These are phyloP conservation scores for Yamadazyma trypodendri DNA, from an alignment of 1,139 yeast genomes.

Conservation along the genomic window DNA sequence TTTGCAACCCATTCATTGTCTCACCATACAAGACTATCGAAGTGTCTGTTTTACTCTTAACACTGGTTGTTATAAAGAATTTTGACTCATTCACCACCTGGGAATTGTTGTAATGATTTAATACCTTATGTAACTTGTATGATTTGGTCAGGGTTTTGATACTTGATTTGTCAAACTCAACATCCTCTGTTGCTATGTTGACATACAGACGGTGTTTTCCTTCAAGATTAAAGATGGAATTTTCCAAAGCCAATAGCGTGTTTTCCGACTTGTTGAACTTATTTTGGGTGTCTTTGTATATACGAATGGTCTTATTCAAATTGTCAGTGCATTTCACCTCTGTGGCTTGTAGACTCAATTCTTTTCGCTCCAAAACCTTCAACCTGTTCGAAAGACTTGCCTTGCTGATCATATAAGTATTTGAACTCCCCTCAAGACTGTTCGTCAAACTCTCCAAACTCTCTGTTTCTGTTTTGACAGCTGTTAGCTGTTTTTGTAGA, in stretches of 20 bases:
- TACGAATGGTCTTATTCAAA: slow-evolving; percentile 7
- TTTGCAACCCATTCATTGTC: slow-evolving; percentile 4
- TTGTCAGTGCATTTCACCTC: slow-evolving; percentile 9
- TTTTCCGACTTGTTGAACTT: slow-evolving; percentile 23
- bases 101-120: slow-evolving; percentile 6
- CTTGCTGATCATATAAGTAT: slow-evolving; percentile 10
- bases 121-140: slow-evolving; percentile 22
- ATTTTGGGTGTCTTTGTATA: slow-evolving; percentile 12
- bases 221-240: slow-evolving; percentile 50
- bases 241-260: slow-evolving; percentile 45
- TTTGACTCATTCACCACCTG: slow-evolving; percentile 11
- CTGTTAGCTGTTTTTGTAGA: background rate
- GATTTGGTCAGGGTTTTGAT: slow-evolving; percentile 7
- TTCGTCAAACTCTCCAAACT: slow-evolving; percentile 1
- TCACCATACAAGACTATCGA: slow-evolving; percentile 14
- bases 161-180: background rate
- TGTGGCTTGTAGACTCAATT: slow-evolving; percentile 9
- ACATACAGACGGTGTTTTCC: slow-evolving; percentile 21
- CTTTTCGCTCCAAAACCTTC: slow-evolving; percentile 11
- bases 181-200: background rate
- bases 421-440: slow-evolving; percentile 5
- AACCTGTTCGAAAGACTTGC: slow-evolving; percentile 7
- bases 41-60: slow-evolving; percentile 4
- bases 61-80: slow-evolving; percentile 9
- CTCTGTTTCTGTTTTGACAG: slow-evolving; percentile 8